phyloP scores from a whole-genome alignment of 768 basidiomycete species.

The Phallus indusiatus region DNA sequence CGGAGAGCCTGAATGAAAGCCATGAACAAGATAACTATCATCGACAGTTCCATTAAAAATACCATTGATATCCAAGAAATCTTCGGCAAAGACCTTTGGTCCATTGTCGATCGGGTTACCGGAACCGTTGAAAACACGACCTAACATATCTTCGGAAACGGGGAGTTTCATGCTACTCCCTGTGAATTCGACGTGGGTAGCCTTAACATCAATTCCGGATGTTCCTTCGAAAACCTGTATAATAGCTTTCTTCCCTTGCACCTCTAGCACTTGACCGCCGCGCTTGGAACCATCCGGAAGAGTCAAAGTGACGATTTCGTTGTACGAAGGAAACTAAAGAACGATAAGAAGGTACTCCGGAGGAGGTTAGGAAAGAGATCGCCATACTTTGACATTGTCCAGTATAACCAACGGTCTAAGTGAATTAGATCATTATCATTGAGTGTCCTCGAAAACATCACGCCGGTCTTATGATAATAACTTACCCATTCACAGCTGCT shows the following conservation, averaged over 20 bases:
- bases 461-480: conserved; percentile 6
- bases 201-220: conserved; percentile 92
- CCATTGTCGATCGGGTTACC: conserved; percentile 98
- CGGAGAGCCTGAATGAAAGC: conserved; percentile 61
- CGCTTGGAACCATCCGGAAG: conserved; percentile 92
- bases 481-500: conserved; percentile 94
- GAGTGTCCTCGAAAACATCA: neutral
- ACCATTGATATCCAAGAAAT: conserved; percentile 99
- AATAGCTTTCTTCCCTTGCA: conserved; percentile 97
- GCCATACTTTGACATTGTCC: conserved; percentile 91
- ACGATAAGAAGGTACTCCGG: neutral
- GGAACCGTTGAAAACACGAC: conserved; percentile 97
- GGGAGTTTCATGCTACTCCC: conserved; percentile 98
- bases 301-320: conserved; percentile 94
- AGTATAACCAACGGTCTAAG: conserved; percentile 89
- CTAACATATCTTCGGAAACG: conserved; percentile 97
- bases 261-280: conserved; percentile 96
- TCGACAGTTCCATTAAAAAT: conserved; percentile 18
- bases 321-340: conserved; percentile 87
- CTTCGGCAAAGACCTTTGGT: conserved; percentile 98
- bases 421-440: neutral
- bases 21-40: neutral
- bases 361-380: neutral
- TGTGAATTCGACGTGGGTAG: conserved; percentile 96
- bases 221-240: conserved; percentile 99